Base-by-base conservation (phyloP, 2,329 filamentous ascomycete genomes). In the Plenodomus lindquistii region DNA sequence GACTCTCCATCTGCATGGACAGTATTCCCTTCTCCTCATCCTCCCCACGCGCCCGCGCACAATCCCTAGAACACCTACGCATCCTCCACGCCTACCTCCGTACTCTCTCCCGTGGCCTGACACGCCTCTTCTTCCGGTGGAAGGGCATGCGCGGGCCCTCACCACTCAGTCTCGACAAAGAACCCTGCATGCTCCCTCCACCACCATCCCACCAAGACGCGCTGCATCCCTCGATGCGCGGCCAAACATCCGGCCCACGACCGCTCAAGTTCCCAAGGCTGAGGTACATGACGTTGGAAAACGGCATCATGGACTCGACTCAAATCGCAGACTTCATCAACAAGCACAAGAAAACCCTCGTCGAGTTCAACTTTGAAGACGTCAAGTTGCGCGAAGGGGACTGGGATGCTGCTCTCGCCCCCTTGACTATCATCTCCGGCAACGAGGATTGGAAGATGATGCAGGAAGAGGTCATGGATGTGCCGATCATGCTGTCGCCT, bases 331-430 rank as follows among this genome's bases (percentile, higher is more conserved):
- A 79, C 13, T 84, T 96, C 53, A 85, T 94, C 49, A 73, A 78
- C 41, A 75, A 77, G 11, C 89, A 96, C 72, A 81, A 83, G 22
- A 76, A 77, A 46, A 86, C 84, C 0, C 82, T 95, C 38, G 80
- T 82, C 55, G 87, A 93, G 65, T 90, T 93, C 65, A 86, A 91
- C 67, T 91, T 95, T 69, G 85, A 91, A 66, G 85, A 89, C 54
- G 85, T 92, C 16, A 78, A 81, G 22, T 80, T 96, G 37, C 79
- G 84, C 42, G 80, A 82, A 51, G 90, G 88, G 21, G 86, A 79
- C 48, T 96, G 90, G 90, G 87, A 94, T 49, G 86, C 91, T 22
- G 90, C 89, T 0, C 80, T 96, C n/a, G 83, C 85, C 34, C 87
- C 88, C 1, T 75, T 95, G 47, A 84, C 81, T 20, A 57, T 63